Evolutionary conservation across 164 flowering plant species (phyloP), one percentile per base, ranked within the genome.

Genomic region (Malania oleifera): DNA sequence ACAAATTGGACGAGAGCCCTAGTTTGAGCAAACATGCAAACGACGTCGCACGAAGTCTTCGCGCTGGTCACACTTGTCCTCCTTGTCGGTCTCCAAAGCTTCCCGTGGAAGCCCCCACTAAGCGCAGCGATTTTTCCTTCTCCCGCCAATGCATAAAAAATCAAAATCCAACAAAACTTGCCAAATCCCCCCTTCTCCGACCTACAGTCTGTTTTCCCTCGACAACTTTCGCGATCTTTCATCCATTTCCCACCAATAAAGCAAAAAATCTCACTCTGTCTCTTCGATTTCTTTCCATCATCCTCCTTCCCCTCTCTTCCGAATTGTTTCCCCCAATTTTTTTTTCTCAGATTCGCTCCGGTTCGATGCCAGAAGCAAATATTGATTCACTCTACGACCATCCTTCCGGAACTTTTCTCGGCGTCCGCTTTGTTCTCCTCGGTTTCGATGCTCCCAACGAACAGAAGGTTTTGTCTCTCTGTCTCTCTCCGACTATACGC

Each of bases 341-440:
- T 3, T 52, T 10, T 31, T 11, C 14, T 52, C 13, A 15, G 11
- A 11, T 5, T 50, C 29, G 11, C 2, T 17, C 18, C 38, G 37
- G 11, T 18, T 52, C 55, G 2, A 52, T 49, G 53, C 23, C n/a
- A 2, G 53, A 4, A 49, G 14, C 53, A 49, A 24, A n/a, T 4
- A 27, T 22, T 22, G 53, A 19, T 28, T 15, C 55, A 52, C 35
- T 52, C 11, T 15, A 5, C 23, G 34, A 27, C 37, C 19, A 27
- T 45, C 65, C 65, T 0, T 54, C 68, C 50, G 56, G 61, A 15
- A 1, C 70, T 9, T 86, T 86, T 55, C 38, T 26, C 25, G 87
- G 87, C 47, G 73, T 87, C 29, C 79, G 78, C 20, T 87, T 87
- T 71, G 73, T 76, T 35, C 86, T 87, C 29, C 29, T 74, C 19